Evolutionary conservation across 495 filamentous ascomycete species (phyloP).

Genomic region (Neurospora cerealis): DNA sequence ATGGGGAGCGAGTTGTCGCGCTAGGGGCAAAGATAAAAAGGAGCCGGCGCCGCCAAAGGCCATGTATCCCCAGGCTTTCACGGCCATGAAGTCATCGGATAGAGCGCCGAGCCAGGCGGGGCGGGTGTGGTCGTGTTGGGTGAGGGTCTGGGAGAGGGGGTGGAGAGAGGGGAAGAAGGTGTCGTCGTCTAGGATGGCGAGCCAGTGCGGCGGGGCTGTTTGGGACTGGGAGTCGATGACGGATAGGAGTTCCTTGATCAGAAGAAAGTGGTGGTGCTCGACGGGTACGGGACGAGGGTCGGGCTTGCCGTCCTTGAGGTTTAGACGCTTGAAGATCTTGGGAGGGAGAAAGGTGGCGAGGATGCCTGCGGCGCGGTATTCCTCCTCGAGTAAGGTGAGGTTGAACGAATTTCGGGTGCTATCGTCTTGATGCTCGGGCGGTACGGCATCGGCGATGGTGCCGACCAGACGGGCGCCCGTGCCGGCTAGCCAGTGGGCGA

Average conservation of each 20-base stretch:
- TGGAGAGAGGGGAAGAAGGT: constrained; percentile 61
- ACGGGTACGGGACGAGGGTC: constrained; percentile 12
- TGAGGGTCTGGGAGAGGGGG: constrained; percentile 39
- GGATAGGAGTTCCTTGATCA: constrained; percentile 47
- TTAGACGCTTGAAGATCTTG: constrained; percentile 25
- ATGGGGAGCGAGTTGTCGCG: constrained; percentile 41
- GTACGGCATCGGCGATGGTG: constrained; percentile 38
- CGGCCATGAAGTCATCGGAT: constrained; percentile 52
- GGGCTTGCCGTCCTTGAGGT: not conserved
- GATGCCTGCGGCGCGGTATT: constrained; percentile 34
- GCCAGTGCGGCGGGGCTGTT: constrained; percentile 48
- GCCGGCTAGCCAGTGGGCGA: constrained; percentile 52
- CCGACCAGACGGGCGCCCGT: constrained; percentile 47
- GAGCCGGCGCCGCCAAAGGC: constrained; percentile 62
- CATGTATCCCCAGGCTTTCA: constrained; percentile 51
- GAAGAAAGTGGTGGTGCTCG: constrained; percentile 54
- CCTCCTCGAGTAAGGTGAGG: constrained; percentile 15
- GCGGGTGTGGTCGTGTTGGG: constrained; percentile 37
- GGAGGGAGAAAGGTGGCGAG: constrained; percentile 44
- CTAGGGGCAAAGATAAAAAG: constrained; percentile 52
- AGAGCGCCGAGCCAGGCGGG: constrained; percentile 52
- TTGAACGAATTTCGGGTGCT: constrained; percentile 4
- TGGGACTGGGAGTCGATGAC: constrained; percentile 4
- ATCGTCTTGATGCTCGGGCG: constrained; percentile 5
- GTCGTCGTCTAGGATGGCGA: constrained; percentile 61